Conservation (phyloP, 2,329 filamentous ascomycete genomes). For the Fusarium buharicum region DNA sequence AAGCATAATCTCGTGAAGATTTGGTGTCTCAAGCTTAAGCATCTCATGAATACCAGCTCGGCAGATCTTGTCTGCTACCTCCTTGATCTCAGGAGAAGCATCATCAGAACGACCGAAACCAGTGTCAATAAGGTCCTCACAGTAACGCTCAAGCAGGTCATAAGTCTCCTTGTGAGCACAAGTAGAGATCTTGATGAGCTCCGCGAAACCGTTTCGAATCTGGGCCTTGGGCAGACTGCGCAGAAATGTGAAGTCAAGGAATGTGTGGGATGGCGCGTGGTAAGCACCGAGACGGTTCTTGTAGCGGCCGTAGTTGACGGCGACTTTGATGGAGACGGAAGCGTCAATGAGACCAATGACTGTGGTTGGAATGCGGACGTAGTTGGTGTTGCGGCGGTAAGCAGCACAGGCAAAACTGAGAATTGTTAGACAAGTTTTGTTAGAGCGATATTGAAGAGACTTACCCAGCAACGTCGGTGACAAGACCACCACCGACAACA, state of each 20-base stretch:
- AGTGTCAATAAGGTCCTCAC: conserved; percentile 72
- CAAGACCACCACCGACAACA: conserved; percentile 74
- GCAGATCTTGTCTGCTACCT: conserved; percentile 74
- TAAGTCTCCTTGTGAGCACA: conserved; percentile 75
- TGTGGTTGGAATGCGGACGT: conserved; percentile 77
- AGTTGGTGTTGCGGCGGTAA: conserved; percentile 78
- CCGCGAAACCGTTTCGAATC: conserved; percentile 78
- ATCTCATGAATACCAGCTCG: conserved; percentile 77
- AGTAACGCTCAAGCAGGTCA: conserved; percentile 74
- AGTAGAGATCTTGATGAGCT: conserved; percentile 80
- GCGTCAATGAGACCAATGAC: conserved; percentile 81
- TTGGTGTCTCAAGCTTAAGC: conserved; percentile 78
- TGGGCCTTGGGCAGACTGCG: conserved; percentile 73
- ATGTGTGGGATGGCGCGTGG: conserved; percentile 76
- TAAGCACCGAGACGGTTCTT: conserved; percentile 80
- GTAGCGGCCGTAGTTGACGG: conserved; percentile 79
- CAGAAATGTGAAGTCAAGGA: conserved; percentile 79
- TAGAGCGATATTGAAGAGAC: conserved; percentile 44
- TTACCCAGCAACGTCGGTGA: conserved; percentile 80
- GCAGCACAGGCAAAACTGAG: conserved; percentile 75
- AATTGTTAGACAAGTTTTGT: conserved; percentile 33
- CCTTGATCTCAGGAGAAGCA: conserved; percentile 63
- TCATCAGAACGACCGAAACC: conserved; percentile 72
- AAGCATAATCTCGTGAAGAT: conserved; percentile 77
- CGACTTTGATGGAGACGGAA: conserved; percentile 81